Evolutionary conservation across 83 land plant species (phyloP), one percentile per base, ranked within the genome.

Genomic region (Picea engelmannii): DNA sequence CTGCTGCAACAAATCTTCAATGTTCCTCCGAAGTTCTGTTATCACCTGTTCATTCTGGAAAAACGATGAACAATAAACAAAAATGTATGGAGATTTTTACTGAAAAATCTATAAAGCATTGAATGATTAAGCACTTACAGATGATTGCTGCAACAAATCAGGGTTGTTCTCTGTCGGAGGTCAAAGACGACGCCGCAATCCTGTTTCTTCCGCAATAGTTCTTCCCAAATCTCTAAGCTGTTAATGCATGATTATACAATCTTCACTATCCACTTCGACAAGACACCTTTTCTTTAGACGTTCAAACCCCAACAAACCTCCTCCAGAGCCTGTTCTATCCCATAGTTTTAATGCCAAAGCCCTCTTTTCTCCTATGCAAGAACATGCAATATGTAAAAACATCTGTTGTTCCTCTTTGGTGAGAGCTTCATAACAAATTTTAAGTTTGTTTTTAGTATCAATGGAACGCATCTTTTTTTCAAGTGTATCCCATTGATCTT

Each of bases 341-440:
- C 79, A 78, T 76, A 49, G 17, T 47, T 17, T 44, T 6, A 76
- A 9, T 16, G 60, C 78, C 16, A 47, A 44, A 7, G 7, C 42
- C 20, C 17, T 76, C 60, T 76, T 52, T 24, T n/a, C 60, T 8
- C 60, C 78, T 16, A 76, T n/a, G 40, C 38, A 76, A 60, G 42
- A 76, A 49, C 78, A 76, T 9, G 78, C 78, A 5, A 76, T 44
- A 76, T 76, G 49, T 24, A 76, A 21, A 49, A 76, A 76, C 49
- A 76, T 76, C 25, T 52, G 18, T 13, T 76, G 55, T 49, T 76
- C 78, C 42, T 76, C 60, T 76, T 44, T 31, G 49, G 49, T 21
- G 15, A 76, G 60, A 49, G 17, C 31, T 5, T 49, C 78, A 76
- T 76, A 76, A 18, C 78, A 18, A 6, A 76, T 7, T 76, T 21